Conservation (phyloP, 148 eudicot species). For the Rhododendron ovatum region DNA sequence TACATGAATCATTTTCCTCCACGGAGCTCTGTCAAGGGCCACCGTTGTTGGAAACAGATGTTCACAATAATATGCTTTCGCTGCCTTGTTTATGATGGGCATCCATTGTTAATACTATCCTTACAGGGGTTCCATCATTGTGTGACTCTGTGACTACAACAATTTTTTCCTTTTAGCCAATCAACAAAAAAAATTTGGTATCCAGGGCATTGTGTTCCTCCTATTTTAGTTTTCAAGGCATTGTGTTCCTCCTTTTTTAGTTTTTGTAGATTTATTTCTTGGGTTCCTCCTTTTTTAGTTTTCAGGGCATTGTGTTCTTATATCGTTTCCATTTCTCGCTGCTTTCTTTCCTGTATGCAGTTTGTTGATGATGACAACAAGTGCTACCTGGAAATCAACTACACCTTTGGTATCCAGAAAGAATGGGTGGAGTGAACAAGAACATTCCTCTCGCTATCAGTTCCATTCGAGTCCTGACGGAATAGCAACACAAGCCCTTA, state of each 20-base stretch:
- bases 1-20: too few relatives aligned
- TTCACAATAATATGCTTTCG: background rate
- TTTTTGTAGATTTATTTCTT: background rate
- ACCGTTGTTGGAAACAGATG: background rate
- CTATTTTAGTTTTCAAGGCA: too few relatives aligned
- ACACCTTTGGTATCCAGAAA: slow-evolving; percentile 60
- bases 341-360: slow-evolving; percentile 18
- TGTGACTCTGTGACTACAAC: too few relatives aligned
- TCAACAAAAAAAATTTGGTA: background rate
- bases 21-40: too few relatives aligned
- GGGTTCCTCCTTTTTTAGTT: background rate
- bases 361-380: slow-evolving; percentile 66
- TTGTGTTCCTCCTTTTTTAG: too few relatives aligned
- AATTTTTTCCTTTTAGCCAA: background rate
- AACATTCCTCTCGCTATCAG: background rate
- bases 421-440: slow-evolving; percentile 35
- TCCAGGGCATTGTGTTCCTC: too few relatives aligned
- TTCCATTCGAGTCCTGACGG: background rate
- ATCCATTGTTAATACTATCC: background rate
- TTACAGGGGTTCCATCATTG: background rate
- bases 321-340: background rate
- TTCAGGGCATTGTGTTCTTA: background rate
- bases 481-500: background rate
- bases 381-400: slow-evolving; percentile 67
- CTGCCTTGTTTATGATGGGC: background rate